Evolutionary conservation across 306 rosid species (phyloP).

Genomic region (Benincasa hispida): DNA sequence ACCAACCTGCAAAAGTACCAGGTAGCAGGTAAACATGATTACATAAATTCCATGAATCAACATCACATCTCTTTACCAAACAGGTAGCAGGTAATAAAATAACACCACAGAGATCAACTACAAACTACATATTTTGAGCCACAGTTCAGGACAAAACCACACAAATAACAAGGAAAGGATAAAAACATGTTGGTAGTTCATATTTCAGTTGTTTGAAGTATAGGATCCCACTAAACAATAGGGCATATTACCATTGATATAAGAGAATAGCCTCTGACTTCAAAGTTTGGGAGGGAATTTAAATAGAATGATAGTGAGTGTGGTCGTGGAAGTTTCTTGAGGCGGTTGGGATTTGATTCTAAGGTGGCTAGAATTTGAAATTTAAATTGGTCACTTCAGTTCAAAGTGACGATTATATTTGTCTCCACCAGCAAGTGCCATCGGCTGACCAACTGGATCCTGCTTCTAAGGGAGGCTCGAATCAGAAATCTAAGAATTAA

Average conservation of each 20-base stretch:
- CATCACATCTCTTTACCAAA: neutral
- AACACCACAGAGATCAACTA: neutral
- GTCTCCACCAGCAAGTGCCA: no score
- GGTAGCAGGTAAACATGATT: neutral
- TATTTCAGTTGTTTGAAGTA: neutral
- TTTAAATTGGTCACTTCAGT: neutral
- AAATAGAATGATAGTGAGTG: neutral
- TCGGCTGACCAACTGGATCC: no score
- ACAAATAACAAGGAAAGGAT: neutral
- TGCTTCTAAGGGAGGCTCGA: no score
- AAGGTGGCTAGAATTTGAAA: neutral
- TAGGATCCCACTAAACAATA: neutral
- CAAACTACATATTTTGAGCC: neutral
- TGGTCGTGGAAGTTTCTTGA: no score
- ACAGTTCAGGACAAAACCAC: neutral
- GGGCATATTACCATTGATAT: neutral
- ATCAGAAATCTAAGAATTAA: no score
- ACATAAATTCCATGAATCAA: neutral
- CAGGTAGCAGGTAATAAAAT: neutral
- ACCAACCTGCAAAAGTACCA: conserved; percentile 41
- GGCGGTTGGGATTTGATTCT: no score
- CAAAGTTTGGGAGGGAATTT: neutral
- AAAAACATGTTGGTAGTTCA: neutral
- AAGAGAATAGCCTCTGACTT: neutral
- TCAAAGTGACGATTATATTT: no score